Base-by-base conservation (phyloP, 352 stramenopile genomes). In the Paralagenidium karlingii region DNA sequence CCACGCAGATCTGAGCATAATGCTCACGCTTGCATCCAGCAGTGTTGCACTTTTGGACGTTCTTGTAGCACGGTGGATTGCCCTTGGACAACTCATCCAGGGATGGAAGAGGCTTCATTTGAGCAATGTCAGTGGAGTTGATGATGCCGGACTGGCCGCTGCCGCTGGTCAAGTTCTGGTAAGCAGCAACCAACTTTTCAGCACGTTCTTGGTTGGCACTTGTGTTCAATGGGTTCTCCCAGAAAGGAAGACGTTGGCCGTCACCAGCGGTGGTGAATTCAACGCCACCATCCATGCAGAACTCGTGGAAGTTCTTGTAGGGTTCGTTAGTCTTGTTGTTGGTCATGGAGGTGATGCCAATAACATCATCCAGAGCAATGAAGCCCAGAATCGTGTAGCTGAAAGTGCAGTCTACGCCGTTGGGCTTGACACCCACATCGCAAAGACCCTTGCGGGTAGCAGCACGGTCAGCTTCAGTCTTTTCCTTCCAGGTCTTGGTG, bases 1-100 rank as follows among this genome's bases (percentile, higher is more conserved):
- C 43, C 13, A 44, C 48, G 46, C 75, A 88, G n/a, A 88, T 12
- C 50, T 88, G 75, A 24, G 66, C 74, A 64, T 82, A 84, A 9
- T 62, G 60, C 1, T 58, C 56, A 33, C 75, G 75, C 54, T 79
- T 68, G 52, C 75, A 88, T 37, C 70, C 71, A 12, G 47, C 55
- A 26, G 58, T 61, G 11, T 58, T 45, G 33, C 74, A 86, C 8
- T 49, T 45, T 12, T 49, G 31, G 16, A 36, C 7, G 16, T 62
- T 83, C 12, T 47, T 20, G 32, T 69, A 78, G 47, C 71, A 85
- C 26, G 47, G 46, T 9, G 71, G 65, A 43, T 85, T 85, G 21
- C 43, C 49, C 8, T 13, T 26, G 0, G 34, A 27, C 19, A 86
- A 60, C 1, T 41, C 22, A 12, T 38, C 26, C 6, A 64, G 42